phyloP scores from a whole-genome alignment of 106 monocot species.

The Iris macrosiphon region DNA sequence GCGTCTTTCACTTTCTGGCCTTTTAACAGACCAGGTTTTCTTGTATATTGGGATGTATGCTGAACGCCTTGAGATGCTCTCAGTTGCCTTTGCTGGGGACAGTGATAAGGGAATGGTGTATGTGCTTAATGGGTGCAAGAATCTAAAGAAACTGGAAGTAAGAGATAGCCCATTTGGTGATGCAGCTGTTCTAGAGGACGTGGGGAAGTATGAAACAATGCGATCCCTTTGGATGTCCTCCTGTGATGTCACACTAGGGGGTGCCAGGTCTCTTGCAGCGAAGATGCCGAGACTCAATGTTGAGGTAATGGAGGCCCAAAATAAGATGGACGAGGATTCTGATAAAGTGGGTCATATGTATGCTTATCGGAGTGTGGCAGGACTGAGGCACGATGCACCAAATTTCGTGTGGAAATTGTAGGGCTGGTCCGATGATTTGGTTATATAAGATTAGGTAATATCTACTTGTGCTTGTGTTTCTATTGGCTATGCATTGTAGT shows the following conservation, averaged over 20 bases:
- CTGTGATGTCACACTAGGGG: constrained; percentile 23
- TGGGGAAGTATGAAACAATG: constrained; percentile 26
- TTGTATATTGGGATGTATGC: constrained; percentile 35
- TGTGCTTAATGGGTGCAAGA: constrained; percentile 31
- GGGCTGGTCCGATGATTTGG: too few species aligned
- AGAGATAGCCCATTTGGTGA: constrained; percentile 44
- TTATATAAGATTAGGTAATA: too few species aligned
- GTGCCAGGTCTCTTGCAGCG: constrained; percentile 18
- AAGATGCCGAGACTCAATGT: constrained; percentile 38
- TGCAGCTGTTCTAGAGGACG: constrained; percentile 19
- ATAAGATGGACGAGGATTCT: not conserved
- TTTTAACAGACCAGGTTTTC: constrained; percentile 27
- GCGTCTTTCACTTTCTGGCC: constrained; percentile 34
- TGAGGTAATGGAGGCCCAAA: constrained; percentile 23
- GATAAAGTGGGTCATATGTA: constrained; percentile 22
- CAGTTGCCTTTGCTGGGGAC: constrained; percentile 33
- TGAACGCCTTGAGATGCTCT: constrained; percentile 31
- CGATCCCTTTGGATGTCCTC: constrained; percentile 46
- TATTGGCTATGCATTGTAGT: too few species aligned
- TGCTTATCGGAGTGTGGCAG: constrained; percentile 38
- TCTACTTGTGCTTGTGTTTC: too few species aligned
- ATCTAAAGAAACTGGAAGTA: constrained; percentile 29
- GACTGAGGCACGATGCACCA: constrained; percentile 38
- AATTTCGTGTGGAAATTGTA: constrained; percentile 28
- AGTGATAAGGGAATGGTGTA: constrained; percentile 30